phyloP scores from a whole-genome alignment of 164 flowering plant species.

The Cinnamomum micranthum region DNA sequence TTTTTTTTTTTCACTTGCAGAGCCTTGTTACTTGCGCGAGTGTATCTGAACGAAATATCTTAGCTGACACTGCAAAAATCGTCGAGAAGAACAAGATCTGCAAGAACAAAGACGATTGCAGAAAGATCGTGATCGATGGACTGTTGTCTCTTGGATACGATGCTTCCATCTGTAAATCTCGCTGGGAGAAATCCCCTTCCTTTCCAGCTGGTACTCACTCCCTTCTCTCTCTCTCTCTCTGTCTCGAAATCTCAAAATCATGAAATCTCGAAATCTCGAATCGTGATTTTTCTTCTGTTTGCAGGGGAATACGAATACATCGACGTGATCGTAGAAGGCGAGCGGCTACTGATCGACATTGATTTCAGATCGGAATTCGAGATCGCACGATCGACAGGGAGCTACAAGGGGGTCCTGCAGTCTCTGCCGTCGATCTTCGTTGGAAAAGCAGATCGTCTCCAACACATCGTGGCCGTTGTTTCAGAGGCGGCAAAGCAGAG shows the following conservation, averaged over 20 bases:
- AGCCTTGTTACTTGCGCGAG: conserved; percentile 29
- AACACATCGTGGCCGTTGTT: conserved; percentile 53
- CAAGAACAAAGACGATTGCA: conserved; percentile 47
- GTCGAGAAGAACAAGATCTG: conserved; percentile 46
- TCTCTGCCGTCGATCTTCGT: conserved; percentile 66
- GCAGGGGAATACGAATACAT: conserved; percentile 88
- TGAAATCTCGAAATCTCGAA: background rate
- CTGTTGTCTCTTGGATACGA: conserved; percentile 59
- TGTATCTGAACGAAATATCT: conserved; percentile 26
- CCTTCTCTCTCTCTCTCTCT: conserved; percentile 6
- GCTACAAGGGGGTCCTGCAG: conserved; percentile 63
- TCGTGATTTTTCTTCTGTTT: background rate
- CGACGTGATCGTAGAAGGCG: conserved; percentile 62
- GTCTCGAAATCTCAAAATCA: background rate
- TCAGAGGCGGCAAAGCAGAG: conserved; percentile 82
- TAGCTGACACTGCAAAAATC: conserved; percentile 34
- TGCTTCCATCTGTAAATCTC: conserved; percentile 73
- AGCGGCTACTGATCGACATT: conserved; percentile 64
- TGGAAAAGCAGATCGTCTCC: conserved; percentile 73
- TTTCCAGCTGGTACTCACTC: conserved; percentile 60
- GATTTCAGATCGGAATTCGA: conserved; percentile 92
- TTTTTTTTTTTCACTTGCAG: conserved; percentile 12
- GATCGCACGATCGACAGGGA: conserved; percentile 77
- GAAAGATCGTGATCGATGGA: conserved; percentile 43
- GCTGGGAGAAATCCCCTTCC: conserved; percentile 72